Evolutionary conservation across 140 eudicot genomes (phyloP).

Genomic region (Erigeron philadelphicus): DNA sequence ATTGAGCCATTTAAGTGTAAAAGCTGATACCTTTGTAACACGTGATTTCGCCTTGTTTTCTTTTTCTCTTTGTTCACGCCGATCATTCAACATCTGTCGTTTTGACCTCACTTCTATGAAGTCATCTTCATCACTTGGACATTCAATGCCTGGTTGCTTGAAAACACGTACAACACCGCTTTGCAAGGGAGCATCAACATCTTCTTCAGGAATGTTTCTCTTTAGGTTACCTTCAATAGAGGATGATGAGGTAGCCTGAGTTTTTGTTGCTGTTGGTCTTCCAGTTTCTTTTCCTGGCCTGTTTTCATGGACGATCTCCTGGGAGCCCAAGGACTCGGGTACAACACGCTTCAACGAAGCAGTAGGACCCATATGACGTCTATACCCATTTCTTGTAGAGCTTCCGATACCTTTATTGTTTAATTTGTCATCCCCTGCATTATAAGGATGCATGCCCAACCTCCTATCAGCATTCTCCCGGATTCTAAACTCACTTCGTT

Average conservation of each 20-base stretch:
- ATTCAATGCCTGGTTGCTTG: constrained; percentile 85
- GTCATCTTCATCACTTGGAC: constrained; percentile 92
- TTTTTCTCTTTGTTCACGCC: constrained; percentile 91
- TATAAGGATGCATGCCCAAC: constrained; percentile 27
- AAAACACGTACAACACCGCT: constrained; percentile 81
- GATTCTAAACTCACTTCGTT: constrained; percentile 77
- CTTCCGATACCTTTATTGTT: constrained; percentile 29
- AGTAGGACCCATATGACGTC: constrained; percentile 37
- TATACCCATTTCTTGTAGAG: constrained; percentile 50
- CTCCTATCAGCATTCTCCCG: constrained; percentile 54
- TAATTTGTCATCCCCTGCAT: constrained; percentile 44
- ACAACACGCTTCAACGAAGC: constrained; percentile 40
- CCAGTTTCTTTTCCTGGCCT: constrained; percentile 33
- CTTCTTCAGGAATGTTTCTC: constrained; percentile 61
- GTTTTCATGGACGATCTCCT: constrained; percentile 39
- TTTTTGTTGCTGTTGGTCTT: constrained; percentile 29
- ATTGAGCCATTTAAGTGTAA: neutral
- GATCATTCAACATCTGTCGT: constrained; percentile 91
- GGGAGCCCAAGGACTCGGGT: constrained; percentile 35
- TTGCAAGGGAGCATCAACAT: constrained; percentile 92
- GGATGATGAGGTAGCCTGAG: constrained; percentile 31
- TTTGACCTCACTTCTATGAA: constrained; percentile 93
- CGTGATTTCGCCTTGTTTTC: constrained; percentile 75
- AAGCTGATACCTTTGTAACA: constrained; percentile 45
- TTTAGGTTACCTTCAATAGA: constrained; percentile 52